These are phyloP conservation scores for Malus asiatica DNA, from an alignment of 306 rosid genomes.

Conservation along the genomic window DNA sequence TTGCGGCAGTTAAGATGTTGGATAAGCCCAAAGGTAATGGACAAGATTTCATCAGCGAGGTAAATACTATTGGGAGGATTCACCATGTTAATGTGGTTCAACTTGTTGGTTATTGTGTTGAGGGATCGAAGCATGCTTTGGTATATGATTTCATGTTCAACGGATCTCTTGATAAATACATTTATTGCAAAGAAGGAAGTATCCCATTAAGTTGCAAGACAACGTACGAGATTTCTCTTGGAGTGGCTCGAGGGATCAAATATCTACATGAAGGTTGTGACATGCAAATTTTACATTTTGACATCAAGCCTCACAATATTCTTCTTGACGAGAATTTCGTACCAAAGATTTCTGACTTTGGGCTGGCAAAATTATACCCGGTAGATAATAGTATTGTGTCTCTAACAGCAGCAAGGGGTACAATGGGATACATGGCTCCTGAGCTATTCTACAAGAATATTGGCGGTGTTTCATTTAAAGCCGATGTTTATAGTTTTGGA, in stretches of 20 bases:
- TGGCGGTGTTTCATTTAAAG: background rate
- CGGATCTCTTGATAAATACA: background rate
- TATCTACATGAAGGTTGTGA: background rate
- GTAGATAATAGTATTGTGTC: background rate
- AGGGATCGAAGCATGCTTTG: background rate
- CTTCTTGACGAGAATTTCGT: background rate
- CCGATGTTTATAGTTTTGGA: background rate
- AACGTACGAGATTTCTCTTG: background rate
- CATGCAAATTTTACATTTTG: conserved; percentile 6
- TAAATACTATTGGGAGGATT: background rate
- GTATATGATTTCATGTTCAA: background rate
- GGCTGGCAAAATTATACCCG: background rate
- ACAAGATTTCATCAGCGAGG: background rate
- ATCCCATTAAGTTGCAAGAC: background rate
- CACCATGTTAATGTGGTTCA: background rate
- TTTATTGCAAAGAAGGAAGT: background rate
- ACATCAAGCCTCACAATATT: conserved; percentile 3
- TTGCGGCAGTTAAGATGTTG: background rate
- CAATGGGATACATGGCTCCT: background rate
- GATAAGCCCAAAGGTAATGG: background rate
- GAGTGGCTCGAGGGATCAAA: background rate
- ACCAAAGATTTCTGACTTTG: conserved; percentile 1
- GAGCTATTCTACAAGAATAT: background rate
- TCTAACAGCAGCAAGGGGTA: background rate
- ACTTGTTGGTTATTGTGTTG: background rate